Percentiles rank a stretch among this genome's conserved stretches.
phyloP scores from a whole-genome alignment of 2,329 filamentous ascomycete species.

The Aureobasidium leucospermi region DNA sequence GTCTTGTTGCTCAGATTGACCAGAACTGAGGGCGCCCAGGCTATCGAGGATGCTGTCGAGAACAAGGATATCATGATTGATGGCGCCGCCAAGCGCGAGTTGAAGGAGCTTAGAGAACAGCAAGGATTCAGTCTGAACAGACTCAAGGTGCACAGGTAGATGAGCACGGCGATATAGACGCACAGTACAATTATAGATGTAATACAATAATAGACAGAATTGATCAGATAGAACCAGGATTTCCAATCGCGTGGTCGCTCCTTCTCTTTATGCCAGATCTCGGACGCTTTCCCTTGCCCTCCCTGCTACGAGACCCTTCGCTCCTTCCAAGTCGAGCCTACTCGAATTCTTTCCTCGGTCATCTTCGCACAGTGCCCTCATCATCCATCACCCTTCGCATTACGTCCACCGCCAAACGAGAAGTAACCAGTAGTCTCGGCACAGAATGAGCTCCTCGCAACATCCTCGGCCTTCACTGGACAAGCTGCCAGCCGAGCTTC shows the following conservation, averaged over 20 bases:
- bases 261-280: neutral
- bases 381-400: no score
- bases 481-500: no score
- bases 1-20: constrained; percentile 50
- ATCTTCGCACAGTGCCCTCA: no score
- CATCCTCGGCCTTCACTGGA: no score
- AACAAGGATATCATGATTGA: constrained; percentile 25
- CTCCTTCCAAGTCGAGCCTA: no score
- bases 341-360: no score
- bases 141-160: constrained; percentile 2
- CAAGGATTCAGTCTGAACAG: neutral
- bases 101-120: neutral
- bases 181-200: neutral
- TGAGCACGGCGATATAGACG: neutral
- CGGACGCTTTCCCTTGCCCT: no score
- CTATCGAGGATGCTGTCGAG: constrained; percentile 14
- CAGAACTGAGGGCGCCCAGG: constrained; percentile 22
- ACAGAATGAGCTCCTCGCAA: no score
- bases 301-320: no score
- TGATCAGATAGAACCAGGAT: neutral
- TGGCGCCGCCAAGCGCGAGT: constrained; percentile 34
- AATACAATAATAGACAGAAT: neutral
- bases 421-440: no score
- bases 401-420: no score
- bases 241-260: no score